Evolutionary conservation across 352 stramenopile species (phyloP), one percentile per base, ranked within the genome.

Genomic region (Phytophthora multivora): DNA sequence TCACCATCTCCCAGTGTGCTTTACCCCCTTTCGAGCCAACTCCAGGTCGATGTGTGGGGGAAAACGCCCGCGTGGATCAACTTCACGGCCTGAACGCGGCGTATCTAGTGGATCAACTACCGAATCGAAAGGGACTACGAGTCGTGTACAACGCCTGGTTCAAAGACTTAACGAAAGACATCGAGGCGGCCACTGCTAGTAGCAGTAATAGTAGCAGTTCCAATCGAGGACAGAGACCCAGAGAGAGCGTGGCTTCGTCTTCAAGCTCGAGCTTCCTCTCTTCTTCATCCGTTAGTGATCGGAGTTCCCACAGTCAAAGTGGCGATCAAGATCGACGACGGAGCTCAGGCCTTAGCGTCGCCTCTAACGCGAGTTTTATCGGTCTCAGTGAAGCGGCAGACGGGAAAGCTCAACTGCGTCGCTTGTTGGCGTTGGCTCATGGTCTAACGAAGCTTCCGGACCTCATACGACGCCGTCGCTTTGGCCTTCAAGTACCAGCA

Each of bases 121-220:
- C 70, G 0, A 13, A 55, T 10, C 45, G 36, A 7, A 60, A 51
- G 36, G 59, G 49, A 4, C 52, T 79, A 7, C 63, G 57, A 31
- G 57, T 79, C 4, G 61, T 79, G 13, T 79, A 75, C 57, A 69
- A 73, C 28, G 59, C 61, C 8, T 60, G 43, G 45, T 54, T 71
- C 11, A 58, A 67, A 2, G 11, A 52, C 11, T n/a, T 31, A 4
- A 38, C 45, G 31, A 59, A 36, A 26, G 42, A 49, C 5, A 43
- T 46, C 19, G 52, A 53, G 19, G 13, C 13, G 10, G 36, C 28
- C 6, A 43, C 21, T n/a, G 25, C 30, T 6, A 53, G 41, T 45
- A 59, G 9, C 7, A 33, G 28, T 45, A 59, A 4, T 1, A 33
- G 28, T 23, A 23, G 21, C 13, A 33, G 28, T 5, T 16, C 30